A percentile compares a stretch with the other conserved stretches of the same genome.
Evolutionary conservation across 805 yeast genomes (phyloP).

Genomic region (Starmerella sp.): DNA sequence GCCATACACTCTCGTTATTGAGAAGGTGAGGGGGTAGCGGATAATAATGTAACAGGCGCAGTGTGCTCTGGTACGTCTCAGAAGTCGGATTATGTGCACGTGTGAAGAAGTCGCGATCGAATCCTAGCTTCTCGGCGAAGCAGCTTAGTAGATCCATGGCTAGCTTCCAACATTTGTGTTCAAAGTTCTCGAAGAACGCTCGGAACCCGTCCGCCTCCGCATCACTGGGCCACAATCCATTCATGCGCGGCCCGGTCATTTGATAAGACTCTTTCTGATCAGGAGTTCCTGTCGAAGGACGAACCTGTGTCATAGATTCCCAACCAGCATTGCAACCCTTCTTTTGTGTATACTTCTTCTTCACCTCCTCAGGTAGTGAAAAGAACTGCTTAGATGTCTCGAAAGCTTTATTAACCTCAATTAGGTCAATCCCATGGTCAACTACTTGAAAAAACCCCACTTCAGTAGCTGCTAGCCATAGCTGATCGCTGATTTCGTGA

Average conservation of each 20-base stretch:
- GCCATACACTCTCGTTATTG: slow-evolving; percentile 10
- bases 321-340: slow-evolving; percentile 14
- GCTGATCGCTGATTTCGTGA: slow-evolving; percentile 9
- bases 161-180: slow-evolving; percentile 9
- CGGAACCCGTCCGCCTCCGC: slow-evolving; percentile 8
- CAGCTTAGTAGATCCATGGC: slow-evolving; percentile 9
- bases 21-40: slow-evolving; percentile 6
- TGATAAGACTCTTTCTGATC: slow-evolving; percentile 18
- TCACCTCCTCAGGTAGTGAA: slow-evolving; percentile 7
- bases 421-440: slow-evolving; percentile 13
- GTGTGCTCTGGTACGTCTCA: slow-evolving; percentile 14
- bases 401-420: slow-evolving; percentile 11
- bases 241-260: slow-evolving; percentile 15
- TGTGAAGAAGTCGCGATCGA: slow-evolving; percentile 6
- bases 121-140: slow-evolving; percentile 11
- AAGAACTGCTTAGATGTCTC: slow-evolving; percentile 10
- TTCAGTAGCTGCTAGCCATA: slow-evolving; percentile 17
- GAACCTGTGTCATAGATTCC: slow-evolving; percentile 15
- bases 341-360: slow-evolving; percentile 3
- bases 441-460: slow-evolving; percentile 17
- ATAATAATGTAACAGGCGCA: slow-evolving; percentile 16
- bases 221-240: slow-evolving; percentile 12
- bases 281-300: slow-evolving; percentile 18
- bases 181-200: slow-evolving; percentile 1
- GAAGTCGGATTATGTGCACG: slow-evolving; percentile 7